A percentile compares a stretch with the other conserved stretches of the same genome.
Conservation (phyloP, 305 asterid genomes). For the Fraxinus floribunda region DNA sequence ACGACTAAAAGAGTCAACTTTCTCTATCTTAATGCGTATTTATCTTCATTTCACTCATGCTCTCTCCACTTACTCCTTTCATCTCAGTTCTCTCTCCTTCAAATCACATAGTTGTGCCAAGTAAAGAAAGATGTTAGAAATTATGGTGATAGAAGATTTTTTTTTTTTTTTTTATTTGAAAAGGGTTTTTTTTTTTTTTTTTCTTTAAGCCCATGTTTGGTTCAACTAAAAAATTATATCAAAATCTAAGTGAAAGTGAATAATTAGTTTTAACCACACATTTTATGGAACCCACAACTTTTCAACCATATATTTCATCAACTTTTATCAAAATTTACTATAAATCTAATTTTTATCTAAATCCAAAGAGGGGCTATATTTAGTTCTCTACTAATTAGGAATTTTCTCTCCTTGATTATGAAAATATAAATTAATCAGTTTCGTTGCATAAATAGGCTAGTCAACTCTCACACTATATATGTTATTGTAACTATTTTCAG, state of each 20-base stretch:
- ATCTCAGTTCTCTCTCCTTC: not conserved
- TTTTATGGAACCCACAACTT: not conserved
- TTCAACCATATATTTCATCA: too few relatives aligned
- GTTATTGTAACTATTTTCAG: not conserved
- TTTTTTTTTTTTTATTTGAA: not conserved
- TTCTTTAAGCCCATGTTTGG: not conserved
- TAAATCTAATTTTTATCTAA: not conserved
- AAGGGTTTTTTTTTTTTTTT: too few relatives aligned
- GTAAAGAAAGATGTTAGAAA: not conserved
- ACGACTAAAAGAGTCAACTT: not conserved
- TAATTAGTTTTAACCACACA: too few relatives aligned
- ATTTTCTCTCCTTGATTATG: not conserved
- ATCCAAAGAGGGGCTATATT: not conserved
- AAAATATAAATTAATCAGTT: not conserved
- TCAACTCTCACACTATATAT: not conserved
- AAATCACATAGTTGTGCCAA: not conserved
- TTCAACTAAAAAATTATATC: too few relatives aligned
- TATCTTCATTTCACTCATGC: not conserved
- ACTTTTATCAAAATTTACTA: not conserved
- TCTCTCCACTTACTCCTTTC: not conserved
- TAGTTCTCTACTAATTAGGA: not conserved
- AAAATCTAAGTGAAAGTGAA: too few relatives aligned
- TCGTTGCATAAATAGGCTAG: not conserved
- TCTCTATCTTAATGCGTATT: not conserved
- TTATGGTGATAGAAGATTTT: not conserved